Percentiles rank a stretch among this genome's conserved stretches.
Conservation (phyloP, 179 eudicot genomes). For the Actinidia polygama region DNA sequence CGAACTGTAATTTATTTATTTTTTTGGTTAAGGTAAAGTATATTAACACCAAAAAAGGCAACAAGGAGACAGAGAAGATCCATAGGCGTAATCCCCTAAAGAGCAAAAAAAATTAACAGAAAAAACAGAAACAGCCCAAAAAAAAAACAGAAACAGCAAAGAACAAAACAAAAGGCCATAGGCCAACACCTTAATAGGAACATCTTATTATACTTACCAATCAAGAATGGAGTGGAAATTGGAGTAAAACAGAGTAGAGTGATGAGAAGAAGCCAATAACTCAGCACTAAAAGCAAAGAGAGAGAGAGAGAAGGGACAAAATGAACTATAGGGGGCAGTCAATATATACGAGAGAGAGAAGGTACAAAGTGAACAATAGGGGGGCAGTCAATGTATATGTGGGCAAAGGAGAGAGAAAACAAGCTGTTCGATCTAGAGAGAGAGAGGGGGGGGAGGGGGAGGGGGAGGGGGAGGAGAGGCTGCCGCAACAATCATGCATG, state of each 20-base stretch:
- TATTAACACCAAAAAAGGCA: no score
- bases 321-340: conserved; percentile 25
- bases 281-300: conserved; percentile 20
- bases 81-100: no score
- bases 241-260: conserved; percentile 24
- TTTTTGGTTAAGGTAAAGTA: no score
- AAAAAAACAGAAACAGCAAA: conserved; percentile 16
- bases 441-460: conserved; percentile 23
- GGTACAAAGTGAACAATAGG: conserved; percentile 4
- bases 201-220: no score
- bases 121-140: background rate
- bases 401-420: conserved; percentile 21
- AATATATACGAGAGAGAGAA: no score
- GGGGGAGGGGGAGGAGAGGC: conserved; percentile 39
- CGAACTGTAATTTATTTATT: no score
- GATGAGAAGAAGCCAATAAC: conserved; percentile 20
- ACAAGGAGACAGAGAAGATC: no score
- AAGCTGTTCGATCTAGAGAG: background rate
- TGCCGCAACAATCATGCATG: conserved; percentile 92
- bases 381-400: conserved; percentile 22
- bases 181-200: conserved; percentile 44
- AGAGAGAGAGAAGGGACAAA: conserved; percentile 29
- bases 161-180: conserved; percentile 26
- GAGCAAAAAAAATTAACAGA: background rate
- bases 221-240: no score